Conservation (phyloP, 2,329 filamentous ascomycete species). For the Aspergillus sojae region DNA sequence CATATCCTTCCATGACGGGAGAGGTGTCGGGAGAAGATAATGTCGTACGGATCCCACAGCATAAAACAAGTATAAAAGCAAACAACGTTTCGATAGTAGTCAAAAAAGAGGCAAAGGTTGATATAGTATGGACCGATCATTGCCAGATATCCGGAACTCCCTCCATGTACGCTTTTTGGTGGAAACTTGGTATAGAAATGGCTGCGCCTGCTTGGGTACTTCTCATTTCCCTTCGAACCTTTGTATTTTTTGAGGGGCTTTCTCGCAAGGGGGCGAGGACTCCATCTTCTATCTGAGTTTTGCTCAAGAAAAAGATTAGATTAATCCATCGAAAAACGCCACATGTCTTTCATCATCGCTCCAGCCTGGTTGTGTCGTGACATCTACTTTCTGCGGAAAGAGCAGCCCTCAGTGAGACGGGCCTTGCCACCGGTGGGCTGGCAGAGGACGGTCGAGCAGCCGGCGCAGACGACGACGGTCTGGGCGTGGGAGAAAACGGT, state of each 20-base stretch:
- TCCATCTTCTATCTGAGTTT: constrained; percentile 54
- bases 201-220: constrained; percentile 47
- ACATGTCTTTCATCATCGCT: constrained; percentile 40
- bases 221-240: constrained; percentile 61
- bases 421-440: constrained; percentile 99
- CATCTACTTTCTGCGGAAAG: constrained; percentile 98
- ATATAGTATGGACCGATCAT: constrained; percentile 52
- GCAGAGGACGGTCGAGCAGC: constrained; percentile 99
- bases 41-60: constrained; percentile 34
- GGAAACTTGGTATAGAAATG: constrained; percentile 17
- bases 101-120: constrained; percentile 28
- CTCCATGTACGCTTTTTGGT: constrained; percentile 53
- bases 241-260: constrained; percentile 59
- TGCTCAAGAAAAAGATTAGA: constrained; percentile 30
- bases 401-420: constrained; percentile 98
- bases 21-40: constrained; percentile 19
- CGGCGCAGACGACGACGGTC: constrained; percentile 99
- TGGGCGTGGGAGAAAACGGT: constrained; percentile 99
- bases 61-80: constrained; percentile 31
- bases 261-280: constrained; percentile 43
- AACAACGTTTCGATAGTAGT: constrained; percentile 49
- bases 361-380: constrained; percentile 30
- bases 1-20: constrained; percentile 8
- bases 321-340: constrained; percentile 36
- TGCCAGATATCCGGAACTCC: constrained; percentile 87